Conservation (phyloP, 2,329 filamentous ascomycete genomes). For the Corynespora cassiicola region DNA sequence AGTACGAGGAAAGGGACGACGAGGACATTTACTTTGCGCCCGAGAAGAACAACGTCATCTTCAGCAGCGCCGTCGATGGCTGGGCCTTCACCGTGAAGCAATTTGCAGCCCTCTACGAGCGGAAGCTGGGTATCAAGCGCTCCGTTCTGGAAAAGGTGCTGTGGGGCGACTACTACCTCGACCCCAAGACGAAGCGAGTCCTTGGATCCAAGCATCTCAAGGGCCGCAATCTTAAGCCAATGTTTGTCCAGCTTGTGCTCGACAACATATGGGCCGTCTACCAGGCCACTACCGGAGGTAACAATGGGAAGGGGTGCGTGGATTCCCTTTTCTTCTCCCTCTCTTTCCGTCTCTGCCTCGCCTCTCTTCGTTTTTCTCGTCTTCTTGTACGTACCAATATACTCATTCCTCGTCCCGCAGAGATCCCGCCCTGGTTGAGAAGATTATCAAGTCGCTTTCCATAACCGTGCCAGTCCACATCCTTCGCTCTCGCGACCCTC, state of each 20-base stretch:
- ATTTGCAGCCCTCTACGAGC: constrained; percentile 92
- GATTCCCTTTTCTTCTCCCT: constrained; percentile 46
- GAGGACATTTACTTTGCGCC: constrained; percentile 98
- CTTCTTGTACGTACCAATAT: constrained; percentile 47
- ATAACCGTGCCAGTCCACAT: constrained; percentile 86
- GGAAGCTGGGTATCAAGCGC: constrained; percentile 94
- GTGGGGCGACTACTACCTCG: constrained; percentile 96
- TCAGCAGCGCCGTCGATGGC: constrained; percentile 96
- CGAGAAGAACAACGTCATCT: constrained; percentile 98
- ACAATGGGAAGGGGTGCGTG: constrained; percentile 78
- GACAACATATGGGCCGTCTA: constrained; percentile 98
- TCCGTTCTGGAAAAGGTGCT: constrained; percentile 88
- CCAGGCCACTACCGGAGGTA: constrained; percentile 83
- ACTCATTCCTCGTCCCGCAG: constrained; percentile 54
- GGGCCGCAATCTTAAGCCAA: constrained; percentile 87
- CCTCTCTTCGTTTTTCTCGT: constrained; percentile 27
- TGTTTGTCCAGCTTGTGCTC: constrained; percentile 96
- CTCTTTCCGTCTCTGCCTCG: constrained; percentile 27
- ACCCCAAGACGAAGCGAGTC: constrained; percentile 95
- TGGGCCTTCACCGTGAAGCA: constrained; percentile 98
- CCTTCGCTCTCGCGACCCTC: constrained; percentile 81
- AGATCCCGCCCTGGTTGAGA: constrained; percentile 82
- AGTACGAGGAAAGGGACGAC: constrained; percentile 90
- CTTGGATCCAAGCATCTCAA: constrained; percentile 91
- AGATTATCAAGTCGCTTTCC: constrained; percentile 90